Percentiles rank a stretch among this genome's conserved stretches.
Conservation (phyloP, 2,329 filamentous ascomycete species). For the Talaromyces sp. region DNA sequence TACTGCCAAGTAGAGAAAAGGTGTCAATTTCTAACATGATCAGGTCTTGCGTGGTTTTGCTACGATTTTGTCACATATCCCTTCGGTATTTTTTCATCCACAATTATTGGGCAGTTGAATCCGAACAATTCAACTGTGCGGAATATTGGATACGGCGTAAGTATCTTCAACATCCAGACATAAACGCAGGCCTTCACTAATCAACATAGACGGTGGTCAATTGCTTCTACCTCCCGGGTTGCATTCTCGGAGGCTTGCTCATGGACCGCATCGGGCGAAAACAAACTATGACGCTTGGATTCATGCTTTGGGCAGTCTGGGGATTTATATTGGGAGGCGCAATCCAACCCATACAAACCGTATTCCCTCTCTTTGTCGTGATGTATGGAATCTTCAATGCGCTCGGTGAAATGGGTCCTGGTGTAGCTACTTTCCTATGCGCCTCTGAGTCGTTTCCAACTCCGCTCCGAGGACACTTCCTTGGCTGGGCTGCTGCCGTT, state of each 20-base stretch:
- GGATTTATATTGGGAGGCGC: slow-evolving; percentile 52
- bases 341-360: slow-evolving; percentile 42
- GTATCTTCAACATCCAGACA: background rate
- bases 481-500: slow-evolving; percentile 48
- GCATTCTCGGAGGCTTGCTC: slow-evolving; percentile 47
- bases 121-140: slow-evolving; percentile 38
- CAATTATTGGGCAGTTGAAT: slow-evolving; percentile 49
- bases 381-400: slow-evolving; percentile 52
- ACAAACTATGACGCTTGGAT: slow-evolving; percentile 53
- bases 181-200: background rate
- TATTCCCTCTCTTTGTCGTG: slow-evolving; percentile 52
- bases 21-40: background rate
- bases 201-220: slow-evolving; percentile 44
- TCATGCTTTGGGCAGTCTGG: slow-evolving; percentile 43
- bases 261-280: slow-evolving; percentile 50
- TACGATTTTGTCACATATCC: slow-evolving; percentile 57
- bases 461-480: slow-evolving; percentile 48
- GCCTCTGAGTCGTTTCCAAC: slow-evolving; percentile 52
- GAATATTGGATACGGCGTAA: slow-evolving; percentile 44
- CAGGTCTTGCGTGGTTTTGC: slow-evolving; percentile 45
- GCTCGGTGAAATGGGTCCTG: slow-evolving; percentile 51
- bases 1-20: background rate
- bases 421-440: slow-evolving; percentile 37
- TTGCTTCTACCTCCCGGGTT: slow-evolving; percentile 51
- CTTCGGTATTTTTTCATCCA: slow-evolving; percentile 55